Evolutionary conservation across 2,329 filamentous ascomycete species (phyloP).

Genomic region (Teratosphaeria pseudoeucalypti): DNA sequence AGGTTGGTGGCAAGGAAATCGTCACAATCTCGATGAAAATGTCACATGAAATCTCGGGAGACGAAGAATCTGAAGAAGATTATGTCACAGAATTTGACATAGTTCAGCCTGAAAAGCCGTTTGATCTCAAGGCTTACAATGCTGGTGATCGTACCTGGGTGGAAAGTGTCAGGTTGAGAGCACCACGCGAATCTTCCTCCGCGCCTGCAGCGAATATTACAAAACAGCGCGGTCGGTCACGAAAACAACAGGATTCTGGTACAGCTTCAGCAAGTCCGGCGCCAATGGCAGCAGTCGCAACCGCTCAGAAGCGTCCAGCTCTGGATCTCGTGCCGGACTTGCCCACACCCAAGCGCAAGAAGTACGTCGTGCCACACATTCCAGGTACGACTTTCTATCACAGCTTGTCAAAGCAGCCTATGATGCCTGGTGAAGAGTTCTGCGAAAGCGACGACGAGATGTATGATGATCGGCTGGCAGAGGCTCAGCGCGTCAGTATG

Average conservation of each 20-base stretch:
- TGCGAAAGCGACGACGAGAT: conserved; percentile 36
- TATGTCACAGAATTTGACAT: conserved; percentile 23
- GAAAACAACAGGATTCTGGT: background rate
- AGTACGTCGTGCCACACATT: conserved; percentile 27
- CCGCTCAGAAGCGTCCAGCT: background rate
- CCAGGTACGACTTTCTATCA: conserved; percentile 30
- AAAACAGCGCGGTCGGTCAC: background rate
- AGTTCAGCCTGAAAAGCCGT: conserved; percentile 24
- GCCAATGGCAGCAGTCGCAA: background rate
- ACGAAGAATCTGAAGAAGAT: conserved; percentile 13
- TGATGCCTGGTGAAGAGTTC: conserved; percentile 28
- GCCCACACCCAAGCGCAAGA: conserved; percentile 15
- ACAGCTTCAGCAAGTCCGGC: conserved; percentile 1
- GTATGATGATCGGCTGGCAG: conserved; percentile 28
- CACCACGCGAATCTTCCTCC: background rate
- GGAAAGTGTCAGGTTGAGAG: background rate
- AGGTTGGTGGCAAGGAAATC: conserved; percentile 6
- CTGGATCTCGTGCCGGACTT: conserved; percentile 16
- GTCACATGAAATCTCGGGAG: background rate
- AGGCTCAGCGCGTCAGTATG: conserved; percentile 23
- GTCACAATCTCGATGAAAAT: background rate
- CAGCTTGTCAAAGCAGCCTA: conserved; percentile 28
- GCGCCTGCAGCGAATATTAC: background rate
- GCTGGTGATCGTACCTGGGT: conserved; percentile 25
- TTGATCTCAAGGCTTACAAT: conserved; percentile 27